Conservation (phyloP, 2,329 filamentous ascomycete species). For the Fusarium fracticaudum region DNA sequence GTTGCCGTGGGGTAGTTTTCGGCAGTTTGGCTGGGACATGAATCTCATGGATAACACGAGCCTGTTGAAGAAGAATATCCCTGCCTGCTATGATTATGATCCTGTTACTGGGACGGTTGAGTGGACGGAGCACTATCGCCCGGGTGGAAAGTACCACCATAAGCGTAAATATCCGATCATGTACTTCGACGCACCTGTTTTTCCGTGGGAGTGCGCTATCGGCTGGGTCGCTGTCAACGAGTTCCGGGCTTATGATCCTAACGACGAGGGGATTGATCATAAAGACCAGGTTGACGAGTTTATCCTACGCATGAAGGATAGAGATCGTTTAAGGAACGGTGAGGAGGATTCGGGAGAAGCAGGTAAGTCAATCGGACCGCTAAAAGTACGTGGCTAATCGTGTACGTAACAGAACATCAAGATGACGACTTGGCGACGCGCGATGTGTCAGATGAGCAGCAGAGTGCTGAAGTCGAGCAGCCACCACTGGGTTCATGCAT, state of each 20-base stretch:
- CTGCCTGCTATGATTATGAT: not conserved
- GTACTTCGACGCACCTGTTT: not conserved
- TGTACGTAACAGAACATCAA: not conserved
- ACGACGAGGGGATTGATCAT: not conserved
- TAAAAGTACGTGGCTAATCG: no score
- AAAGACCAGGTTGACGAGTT: not conserved
- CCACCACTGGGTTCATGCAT: not conserved
- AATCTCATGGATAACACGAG: not conserved
- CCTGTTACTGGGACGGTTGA: not conserved
- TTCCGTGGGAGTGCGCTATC: not conserved
- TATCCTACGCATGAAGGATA: not conserved
- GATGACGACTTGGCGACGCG: accelerated
- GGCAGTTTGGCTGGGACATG: not conserved
- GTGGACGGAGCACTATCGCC: not conserved
- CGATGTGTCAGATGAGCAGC: not conserved
- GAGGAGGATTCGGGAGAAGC: not conserved
- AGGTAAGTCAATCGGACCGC: not conserved
- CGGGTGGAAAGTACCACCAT: accelerated
- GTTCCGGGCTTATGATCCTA: not conserved
- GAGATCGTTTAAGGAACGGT: not conserved
- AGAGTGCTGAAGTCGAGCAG: not conserved
- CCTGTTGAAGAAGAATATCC: accelerated
- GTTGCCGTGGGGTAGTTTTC: not conserved
- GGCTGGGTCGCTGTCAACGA: accelerated
- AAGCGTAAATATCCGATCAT: accelerated